phyloP scores from a whole-genome alignment of 306 rosid genomes.

The Cotoneaster glaucophyllus region DNA sequence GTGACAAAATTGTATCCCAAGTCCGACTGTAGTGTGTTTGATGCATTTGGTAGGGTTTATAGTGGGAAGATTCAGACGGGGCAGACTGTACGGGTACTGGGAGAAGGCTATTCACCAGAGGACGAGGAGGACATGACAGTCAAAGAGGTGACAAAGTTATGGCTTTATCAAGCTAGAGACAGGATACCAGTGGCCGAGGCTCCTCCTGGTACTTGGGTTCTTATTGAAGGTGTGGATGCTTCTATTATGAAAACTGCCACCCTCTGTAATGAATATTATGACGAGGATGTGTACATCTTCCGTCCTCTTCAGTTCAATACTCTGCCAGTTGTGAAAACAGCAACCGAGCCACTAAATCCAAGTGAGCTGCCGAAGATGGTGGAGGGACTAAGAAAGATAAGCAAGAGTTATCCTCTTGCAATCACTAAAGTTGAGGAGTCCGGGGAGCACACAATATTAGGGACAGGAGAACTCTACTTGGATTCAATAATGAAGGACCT shows the following conservation, averaged over 20 bases:
- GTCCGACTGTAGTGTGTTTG: constrained; percentile 96
- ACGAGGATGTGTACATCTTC: constrained; percentile 85
- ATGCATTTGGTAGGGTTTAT: constrained; percentile 94
- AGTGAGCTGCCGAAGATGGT: constrained; percentile 99
- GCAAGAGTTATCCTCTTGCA: constrained; percentile 98
- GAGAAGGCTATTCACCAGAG: constrained; percentile 98
- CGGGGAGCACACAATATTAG: constrained; percentile 94
- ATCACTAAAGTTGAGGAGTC: constrained; percentile 98
- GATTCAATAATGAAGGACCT: constrained; percentile 99
- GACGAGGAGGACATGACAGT: constrained; percentile 97
- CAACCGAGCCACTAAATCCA: constrained; percentile 95
- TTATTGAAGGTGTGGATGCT: constrained; percentile 98
- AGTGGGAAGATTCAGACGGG: constrained; percentile 95
- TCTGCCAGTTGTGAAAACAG: constrained; percentile 92
- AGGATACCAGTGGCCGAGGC: constrained; percentile 94
- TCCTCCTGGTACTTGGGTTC: constrained; percentile 96
- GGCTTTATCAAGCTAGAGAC: constrained; percentile 97
- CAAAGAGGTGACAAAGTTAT: constrained; percentile 88
- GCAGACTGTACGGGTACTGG: constrained; percentile 82
- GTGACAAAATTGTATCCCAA: constrained; percentile 92
- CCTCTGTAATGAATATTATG: constrained; percentile 64
- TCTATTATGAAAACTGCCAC: constrained; percentile 99
- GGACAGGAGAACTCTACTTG: constrained; percentile 95
- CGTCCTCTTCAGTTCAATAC: constrained; percentile 96
- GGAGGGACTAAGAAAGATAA: constrained; percentile 96